Base-by-base conservation (phyloP, 1,284 basidiomycete species). In the Wolfiporia cocos region DNA sequence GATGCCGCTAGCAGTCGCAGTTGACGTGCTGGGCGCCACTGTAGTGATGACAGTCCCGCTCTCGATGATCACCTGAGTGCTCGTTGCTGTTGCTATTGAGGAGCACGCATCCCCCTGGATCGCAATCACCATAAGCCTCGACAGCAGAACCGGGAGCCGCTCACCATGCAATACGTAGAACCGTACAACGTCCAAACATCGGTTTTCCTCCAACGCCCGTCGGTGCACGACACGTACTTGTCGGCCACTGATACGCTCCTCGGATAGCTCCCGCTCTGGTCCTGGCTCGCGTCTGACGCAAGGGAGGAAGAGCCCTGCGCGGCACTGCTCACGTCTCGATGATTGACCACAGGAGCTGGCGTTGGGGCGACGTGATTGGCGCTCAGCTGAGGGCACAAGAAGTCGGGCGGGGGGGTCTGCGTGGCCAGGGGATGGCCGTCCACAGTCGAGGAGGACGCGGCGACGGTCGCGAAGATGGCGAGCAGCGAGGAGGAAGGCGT, bases 171-270 rank as follows among this genome's bases (percentile, higher is more conserved):
- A 44, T 78, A 66, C 17, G 75, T 71, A 20, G 75, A 76, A 31
- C 82, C 82, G 53, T 81, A 84, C 21, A 85, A 59, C 12, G 76
- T 73, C 65, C 76, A 86, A 22, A 55, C 51, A n/a, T 67, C 62
- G 3, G 71, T 68, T 59, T 70, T 78, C 44, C 73, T 69, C 82
- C 82, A 86, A 42, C 64, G 57, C 11, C 74, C 77, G 65, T 84
- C 81, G n/a, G 61, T 41, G 14, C 67, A 77, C 51, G 69, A 54
- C 40, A 67, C 64, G 59, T 71, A 86, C 55, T 68, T 77, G 59
- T 76, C 72, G 24, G 84, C 78, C 21, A 83, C 49, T 44, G 51
- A 28, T 34, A 37, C 19, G 28, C 29, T 39, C 26, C 39, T 20
- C 21, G 21, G 12, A 28, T 28, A 34, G 20, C 31, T n/a, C 11